These are phyloP conservation scores for Neocucurbitaria cava DNA, from an alignment of 2,329 filamentous ascomycete genomes.

Conservation along the genomic window DNA sequence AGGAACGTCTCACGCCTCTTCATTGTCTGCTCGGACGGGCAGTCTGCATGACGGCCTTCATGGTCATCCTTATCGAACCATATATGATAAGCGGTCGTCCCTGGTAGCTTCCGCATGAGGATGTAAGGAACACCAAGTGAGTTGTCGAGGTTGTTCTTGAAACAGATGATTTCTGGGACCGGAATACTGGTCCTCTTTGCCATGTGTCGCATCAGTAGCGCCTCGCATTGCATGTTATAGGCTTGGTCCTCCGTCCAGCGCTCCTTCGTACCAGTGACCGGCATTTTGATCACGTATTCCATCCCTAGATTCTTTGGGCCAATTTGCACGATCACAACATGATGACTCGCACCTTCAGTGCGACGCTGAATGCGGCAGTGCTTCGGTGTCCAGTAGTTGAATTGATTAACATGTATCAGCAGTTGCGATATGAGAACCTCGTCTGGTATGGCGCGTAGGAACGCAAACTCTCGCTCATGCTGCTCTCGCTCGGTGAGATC, in stretches of 20 bases:
- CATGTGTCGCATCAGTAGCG: slow-evolving; percentile 11
- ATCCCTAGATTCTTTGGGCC: too few species aligned
- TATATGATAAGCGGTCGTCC: slow-evolving; percentile 8
- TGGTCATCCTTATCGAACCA: not conserved
- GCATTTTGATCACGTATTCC: too few species aligned
- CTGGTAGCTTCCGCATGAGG: slow-evolving; percentile 16
- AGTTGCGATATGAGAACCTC: too few species aligned
- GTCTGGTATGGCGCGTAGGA: too few species aligned
- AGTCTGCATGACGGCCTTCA: not conserved
- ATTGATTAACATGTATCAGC: too few species aligned
- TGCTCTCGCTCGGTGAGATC: too few species aligned
- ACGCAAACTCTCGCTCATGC: too few species aligned
- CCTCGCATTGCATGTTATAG: not conserved
- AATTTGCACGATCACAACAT: too few species aligned
- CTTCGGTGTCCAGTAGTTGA: too few species aligned
- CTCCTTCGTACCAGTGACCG: not conserved
- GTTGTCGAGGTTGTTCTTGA: slow-evolving; percentile 15
- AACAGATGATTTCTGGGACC: slow-evolving; percentile 19
- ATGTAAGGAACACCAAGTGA: slow-evolving; percentile 24
- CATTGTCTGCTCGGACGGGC: not conserved
- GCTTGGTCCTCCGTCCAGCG: not conserved
- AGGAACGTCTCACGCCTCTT: slow-evolving; percentile 16
- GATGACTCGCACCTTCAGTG: too few species aligned
- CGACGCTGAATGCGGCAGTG: too few species aligned
- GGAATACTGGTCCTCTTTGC: slow-evolving; percentile 15